phyloP scores from a whole-genome alignment of 768 basidiomycete genomes.

The Leccinum olivaceopallidum region DNA sequence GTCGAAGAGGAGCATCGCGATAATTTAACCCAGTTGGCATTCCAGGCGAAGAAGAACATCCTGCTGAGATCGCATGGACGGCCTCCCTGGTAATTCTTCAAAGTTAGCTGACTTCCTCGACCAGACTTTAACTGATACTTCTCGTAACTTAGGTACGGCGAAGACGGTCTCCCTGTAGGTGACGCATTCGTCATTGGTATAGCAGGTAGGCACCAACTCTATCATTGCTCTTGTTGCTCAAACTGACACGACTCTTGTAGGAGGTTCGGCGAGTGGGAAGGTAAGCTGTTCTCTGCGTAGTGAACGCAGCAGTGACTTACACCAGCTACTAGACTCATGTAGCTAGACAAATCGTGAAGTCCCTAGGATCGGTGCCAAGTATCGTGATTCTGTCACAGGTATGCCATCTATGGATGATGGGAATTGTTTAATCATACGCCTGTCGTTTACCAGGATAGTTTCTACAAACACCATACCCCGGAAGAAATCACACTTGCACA shows the following conservation, averaged over 20 bases:
- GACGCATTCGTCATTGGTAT: constrained; percentile 86
- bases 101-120: constrained; percentile 4
- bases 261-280: constrained; percentile 88
- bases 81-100: constrained; percentile 67
- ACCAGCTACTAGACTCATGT: constrained; percentile 67
- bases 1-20: constrained; percentile 17
- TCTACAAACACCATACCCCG: constrained; percentile 79
- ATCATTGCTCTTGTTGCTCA: not conserved
- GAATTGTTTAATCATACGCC: not conserved
- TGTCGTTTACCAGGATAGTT: constrained; percentile 69
- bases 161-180: constrained; percentile 65
- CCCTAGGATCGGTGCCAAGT: constrained; percentile 81
- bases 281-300: constrained; percentile 37
- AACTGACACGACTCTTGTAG: constrained; percentile 35
- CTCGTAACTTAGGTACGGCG: constrained; percentile 63
- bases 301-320: constrained; percentile 4
- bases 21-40: constrained; percentile 18
- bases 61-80: constrained; percentile 82
- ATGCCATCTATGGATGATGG: constrained; percentile 7
- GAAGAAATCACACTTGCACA: constrained; percentile 87
- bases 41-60: constrained; percentile 61
- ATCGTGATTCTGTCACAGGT: constrained; percentile 93
- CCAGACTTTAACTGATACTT: constrained; percentile 13
- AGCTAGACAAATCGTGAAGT: constrained; percentile 75
- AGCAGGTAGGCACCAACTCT: constrained; percentile 54